phyloP scores from a whole-genome alignment of 305 asterid species.

The Andrographis paniculata region DNA sequence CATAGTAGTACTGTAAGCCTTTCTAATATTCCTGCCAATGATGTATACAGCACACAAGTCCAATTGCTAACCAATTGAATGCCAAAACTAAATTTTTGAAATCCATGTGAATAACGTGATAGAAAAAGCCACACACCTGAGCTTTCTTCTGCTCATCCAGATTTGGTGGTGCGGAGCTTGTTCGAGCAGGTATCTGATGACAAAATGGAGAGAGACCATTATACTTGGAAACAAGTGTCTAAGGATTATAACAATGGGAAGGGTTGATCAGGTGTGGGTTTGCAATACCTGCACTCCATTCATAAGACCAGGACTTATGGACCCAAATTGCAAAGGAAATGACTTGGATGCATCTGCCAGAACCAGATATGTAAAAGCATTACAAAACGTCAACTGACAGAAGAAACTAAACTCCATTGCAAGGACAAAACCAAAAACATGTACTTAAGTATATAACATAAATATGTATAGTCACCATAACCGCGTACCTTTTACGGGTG shows the following conservation, averaged over 20 bases:
- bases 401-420: not conserved
- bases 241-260: not conserved
- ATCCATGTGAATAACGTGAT: not conserved
- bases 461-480: not conserved
- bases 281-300: constrained; percentile 61
- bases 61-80: not conserved
- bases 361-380: constrained; percentile 16
- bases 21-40: not conserved
- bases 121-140: constrained; percentile 47
- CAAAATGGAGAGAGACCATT: constrained; percentile 5
- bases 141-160: constrained; percentile 84
- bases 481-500: constrained; percentile 54
- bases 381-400: constrained; percentile 13
- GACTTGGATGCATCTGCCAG: constrained; percentile 59
- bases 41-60: not conserved
- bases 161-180: constrained; percentile 97
- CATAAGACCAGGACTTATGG: constrained; percentile 72
- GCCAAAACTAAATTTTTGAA: too few relatives aligned
- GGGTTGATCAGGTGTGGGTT: not conserved
- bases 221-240: not conserved
- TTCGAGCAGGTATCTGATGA: constrained; percentile 69
- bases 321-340: constrained; percentile 83
- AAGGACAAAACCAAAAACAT: not conserved
- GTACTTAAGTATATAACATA: not conserved
- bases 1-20: not conserved